These are phyloP conservation scores for Echites panduratus DNA, from an alignment of 257 asterid genomes.

Conservation along the genomic window DNA sequence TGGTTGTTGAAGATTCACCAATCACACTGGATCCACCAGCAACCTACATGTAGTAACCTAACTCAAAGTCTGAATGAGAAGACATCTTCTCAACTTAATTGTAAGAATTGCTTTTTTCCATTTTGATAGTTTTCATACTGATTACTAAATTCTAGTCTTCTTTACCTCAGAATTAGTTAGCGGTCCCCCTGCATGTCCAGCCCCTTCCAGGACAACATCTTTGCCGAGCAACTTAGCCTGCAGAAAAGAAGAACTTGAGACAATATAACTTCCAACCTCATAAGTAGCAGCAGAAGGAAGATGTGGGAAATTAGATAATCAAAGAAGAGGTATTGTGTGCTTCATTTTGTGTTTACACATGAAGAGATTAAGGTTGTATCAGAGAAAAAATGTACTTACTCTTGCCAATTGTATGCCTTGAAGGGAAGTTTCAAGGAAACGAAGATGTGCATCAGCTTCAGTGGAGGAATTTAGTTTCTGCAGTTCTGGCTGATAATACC, in stretches of 20 bases:
- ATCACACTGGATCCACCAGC: background rate
- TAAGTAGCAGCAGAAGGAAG: background rate
- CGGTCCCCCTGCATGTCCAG: background rate
- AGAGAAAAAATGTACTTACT: background rate
- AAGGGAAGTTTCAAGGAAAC: conserved; percentile 6
- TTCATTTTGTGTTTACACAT: background rate
- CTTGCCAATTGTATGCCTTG: background rate
- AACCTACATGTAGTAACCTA: background rate
- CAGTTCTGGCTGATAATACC: conserved; percentile 7
- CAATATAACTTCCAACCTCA: background rate
- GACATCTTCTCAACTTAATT: background rate
- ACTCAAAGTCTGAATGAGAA: background rate
- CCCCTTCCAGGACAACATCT: background rate
- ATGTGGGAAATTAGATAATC: background rate
- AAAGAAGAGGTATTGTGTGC: background rate
- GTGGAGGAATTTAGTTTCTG: background rate
- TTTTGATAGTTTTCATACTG: background rate
- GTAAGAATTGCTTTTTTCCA: background rate
- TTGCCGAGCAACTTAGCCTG: conserved; percentile 12
- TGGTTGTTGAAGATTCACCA: background rate
- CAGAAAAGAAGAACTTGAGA: background rate
- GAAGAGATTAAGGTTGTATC: background rate
- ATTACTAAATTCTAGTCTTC: background rate
- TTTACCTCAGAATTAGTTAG: background rate
- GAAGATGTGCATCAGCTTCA: background rate